A percentile compares a stretch with the other conserved stretches of the same genome.
phyloP scores from a whole-genome alignment of 805 yeast genomes.

The Saturnispora mendoncae region DNA sequence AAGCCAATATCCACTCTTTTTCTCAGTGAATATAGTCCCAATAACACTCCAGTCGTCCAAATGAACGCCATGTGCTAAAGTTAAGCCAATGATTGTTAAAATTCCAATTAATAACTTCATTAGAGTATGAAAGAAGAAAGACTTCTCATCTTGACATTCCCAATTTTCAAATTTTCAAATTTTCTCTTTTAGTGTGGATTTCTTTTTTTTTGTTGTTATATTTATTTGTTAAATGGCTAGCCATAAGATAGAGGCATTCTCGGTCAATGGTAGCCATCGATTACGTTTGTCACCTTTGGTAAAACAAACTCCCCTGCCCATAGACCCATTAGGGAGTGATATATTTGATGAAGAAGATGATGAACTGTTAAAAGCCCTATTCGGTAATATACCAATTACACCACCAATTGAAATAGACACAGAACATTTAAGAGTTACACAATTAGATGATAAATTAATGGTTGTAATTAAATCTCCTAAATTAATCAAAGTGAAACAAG shows the following conservation, averaged over 20 bases:
- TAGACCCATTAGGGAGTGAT: background rate
- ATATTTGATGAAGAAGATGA: slow-evolving; percentile 6
- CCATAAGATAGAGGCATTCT: slow-evolving; percentile 6
- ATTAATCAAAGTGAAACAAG: background rate
- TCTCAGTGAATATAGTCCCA: background rate
- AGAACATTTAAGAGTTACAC: background rate
- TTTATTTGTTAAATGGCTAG: slow-evolving; percentile 4
- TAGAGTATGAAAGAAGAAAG: too few relatives aligned
- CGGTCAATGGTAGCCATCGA: slow-evolving; percentile 5
- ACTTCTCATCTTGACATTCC: too few relatives aligned
- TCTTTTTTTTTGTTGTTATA: background rate
- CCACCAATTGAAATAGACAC: background rate
- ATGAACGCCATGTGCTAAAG: background rate
- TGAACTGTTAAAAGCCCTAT: slow-evolving; percentile 5
- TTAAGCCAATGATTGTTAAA: background rate
- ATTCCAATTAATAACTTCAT: background rate
- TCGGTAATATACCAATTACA: background rate
- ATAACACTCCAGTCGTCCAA: background rate
- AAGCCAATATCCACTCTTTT: slow-evolving; percentile 13
- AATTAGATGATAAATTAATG: background rate
- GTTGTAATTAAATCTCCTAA: slow-evolving; percentile 3
- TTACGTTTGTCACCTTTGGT: slow-evolving; percentile 2
- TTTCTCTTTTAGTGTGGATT: too few relatives aligned
- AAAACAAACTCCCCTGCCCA: background rate
- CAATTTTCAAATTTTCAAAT: too few relatives aligned